Evolutionary conservation across 2,329 filamentous ascomycete genomes (phyloP).

Genomic region (Phialocephala subalpina): DNA sequence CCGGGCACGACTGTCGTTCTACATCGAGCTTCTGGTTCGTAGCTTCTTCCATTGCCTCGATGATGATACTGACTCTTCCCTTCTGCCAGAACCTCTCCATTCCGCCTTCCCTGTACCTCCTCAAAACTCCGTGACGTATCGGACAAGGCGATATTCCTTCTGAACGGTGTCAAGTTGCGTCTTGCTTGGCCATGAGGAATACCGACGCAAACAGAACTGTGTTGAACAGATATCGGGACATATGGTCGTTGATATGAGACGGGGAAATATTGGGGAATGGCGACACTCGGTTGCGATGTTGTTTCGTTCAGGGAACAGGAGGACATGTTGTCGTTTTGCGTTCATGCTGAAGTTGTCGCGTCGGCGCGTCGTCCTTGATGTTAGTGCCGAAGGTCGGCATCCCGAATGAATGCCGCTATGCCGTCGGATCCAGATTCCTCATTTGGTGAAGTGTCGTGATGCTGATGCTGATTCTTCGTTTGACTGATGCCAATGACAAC

Average conservation of each 20-base stretch:
- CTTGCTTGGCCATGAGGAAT: neutral
- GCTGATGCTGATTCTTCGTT: neutral
- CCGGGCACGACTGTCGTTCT: neutral
- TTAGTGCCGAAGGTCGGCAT: neutral
- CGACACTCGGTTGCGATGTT: too few relatives aligned
- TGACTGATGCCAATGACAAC: constrained; percentile 7
- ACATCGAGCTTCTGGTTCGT: neutral
- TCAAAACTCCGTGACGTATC: neutral
- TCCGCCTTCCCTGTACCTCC: neutral
- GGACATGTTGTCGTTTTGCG: neutral
- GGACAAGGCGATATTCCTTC: neutral
- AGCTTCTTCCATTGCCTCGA: neutral
- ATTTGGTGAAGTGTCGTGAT: neutral
- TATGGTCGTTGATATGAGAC: too few relatives aligned
- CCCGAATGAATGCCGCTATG: constrained; percentile 1
- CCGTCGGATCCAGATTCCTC: constrained; percentile 16
- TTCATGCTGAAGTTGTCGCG: neutral
- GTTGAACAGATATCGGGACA: neutral
- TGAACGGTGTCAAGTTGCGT: neutral
- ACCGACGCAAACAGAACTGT: neutral
- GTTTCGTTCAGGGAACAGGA: too few relatives aligned
- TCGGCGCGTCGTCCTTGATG: neutral
- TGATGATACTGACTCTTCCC: neutral
- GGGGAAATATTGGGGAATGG: too few relatives aligned
- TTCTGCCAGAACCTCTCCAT: neutral